Base-by-base conservation (phyloP, 805 yeast species). In the Wickerhamiella lipophila region DNA sequence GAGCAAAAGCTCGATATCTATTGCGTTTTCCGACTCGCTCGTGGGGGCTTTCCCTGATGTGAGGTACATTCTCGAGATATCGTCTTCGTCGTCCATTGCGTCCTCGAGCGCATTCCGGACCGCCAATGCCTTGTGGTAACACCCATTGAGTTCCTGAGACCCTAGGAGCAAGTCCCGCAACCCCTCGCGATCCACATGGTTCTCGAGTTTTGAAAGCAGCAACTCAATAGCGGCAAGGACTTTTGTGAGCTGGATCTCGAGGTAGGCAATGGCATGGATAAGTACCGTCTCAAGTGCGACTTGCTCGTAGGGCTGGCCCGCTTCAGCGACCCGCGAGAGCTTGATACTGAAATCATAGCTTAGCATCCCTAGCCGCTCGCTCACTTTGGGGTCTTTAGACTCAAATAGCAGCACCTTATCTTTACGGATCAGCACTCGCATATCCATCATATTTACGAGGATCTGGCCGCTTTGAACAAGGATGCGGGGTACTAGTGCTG, bases 91-190 rank as follows among this genome's bases (percentile, higher is more conserved):
- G 49, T 88, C 95, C 44, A 88, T 65, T 21, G 88, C 62, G 53
- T 87, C 95, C 59, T 85, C 95, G 26, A 88, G 64, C 0, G 84
- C 89, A 55, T 84, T 78, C 53, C 92, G 73, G 49, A 88, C 83
- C 56, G 89, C 72, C 6, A 77, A 61, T 0, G 86, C 73, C 59
- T 82, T 79, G 61, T 85, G 95, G 62, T 81, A 77, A 59, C 83
- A 86, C 25, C 78, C 71, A 3, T 83, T 73, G 48, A 88, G 68
- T 25, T 75, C 72, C 60, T 85, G 85, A 56, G 87, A 81, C 56
- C 78, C 75, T 32, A 82, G 78, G 50, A 88, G 70, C 47, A 88
- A 64, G 51, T 82, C 87, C 57, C 82, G 76, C 45, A 88, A 66
- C 58, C 78, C 76, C 42, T 77, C 81, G 52, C 96, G 70, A 60